Evolutionary conservation across 257 asterid genomes (phyloP), one percentile per base, ranked within the genome.

Genomic region (Solanum gandarillasii): DNA sequence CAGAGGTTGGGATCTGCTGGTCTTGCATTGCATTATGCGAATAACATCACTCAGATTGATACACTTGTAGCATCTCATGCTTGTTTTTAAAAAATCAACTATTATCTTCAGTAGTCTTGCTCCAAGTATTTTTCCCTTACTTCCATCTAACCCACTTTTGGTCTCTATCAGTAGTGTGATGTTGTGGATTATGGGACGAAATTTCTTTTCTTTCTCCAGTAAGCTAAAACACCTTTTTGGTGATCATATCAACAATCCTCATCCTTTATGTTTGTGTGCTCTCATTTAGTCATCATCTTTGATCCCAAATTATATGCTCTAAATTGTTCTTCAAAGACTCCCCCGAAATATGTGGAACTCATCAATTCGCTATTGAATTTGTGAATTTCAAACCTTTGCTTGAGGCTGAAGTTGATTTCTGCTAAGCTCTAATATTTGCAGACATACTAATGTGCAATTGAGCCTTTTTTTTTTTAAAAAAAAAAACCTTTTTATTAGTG

Each of bases 1-100:
- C 95, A 93, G 89, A 94, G 92, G 91, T 88, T 96, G 96, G 99
- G 99, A 62, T 92, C 96, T 87, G 95, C 99, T 84, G 99, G 98
- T 79, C 98, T 96, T 88, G 96, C 98, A 32, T 93, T 96, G 88
- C 99, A 96, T 86, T 94, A 96, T 85, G 99, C 97, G 84, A 95
- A 94, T 91, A 92, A 94, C 85, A 93, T 96, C 71, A 87, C 93
- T 86, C 98, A 96, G 89, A 96, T 96, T 65, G 99, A 96, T 90
- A 95, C 96, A 34, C 95, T 94, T 62, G 99, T 96, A 93, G 98
- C 93, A 88, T 41, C n/a, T 67, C 86, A 41, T 87, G 68, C 87
- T 41, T 52, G 16, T 71, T 79, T 14, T 11, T 39, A 58, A 78
- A 78, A 78, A 78, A 13, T 39, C 62, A 78, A 78, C 25, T 25